Evolutionary conservation across 73 alveolate genomes (phyloP).

Genomic region (Paramecium primaurelia): DNA sequence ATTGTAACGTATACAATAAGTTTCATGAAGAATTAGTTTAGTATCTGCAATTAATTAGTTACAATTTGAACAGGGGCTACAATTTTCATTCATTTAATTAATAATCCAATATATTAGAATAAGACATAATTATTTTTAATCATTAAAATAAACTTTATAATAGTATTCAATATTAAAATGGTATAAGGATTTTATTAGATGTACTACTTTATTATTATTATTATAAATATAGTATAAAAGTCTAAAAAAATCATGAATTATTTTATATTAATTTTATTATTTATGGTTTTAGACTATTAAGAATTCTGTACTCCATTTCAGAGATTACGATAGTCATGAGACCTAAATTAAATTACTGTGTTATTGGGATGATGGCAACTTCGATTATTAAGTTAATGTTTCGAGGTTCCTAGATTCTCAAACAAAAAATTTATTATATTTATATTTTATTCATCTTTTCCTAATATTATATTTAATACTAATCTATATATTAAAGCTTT

Average conservation of each 20-base stretch:
- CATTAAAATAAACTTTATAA: no score
- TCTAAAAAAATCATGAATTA: neutral
- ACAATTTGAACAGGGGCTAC: neutral
- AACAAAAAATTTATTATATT: neutral
- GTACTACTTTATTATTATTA: no score
- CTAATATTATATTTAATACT: no score
- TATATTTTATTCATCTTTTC: neutral
- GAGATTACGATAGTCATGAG: neutral
- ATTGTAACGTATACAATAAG: neutral
- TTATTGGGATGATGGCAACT: slow-evolving; percentile 20
- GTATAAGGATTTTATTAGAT: no score
- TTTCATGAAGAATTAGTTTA: neutral
- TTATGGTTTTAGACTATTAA: neutral
- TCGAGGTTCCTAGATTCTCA: slow-evolving; percentile 39
- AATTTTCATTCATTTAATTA: neutral
- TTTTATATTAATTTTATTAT: neutral
- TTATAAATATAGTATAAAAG: neutral
- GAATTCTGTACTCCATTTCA: neutral
- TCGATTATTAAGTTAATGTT: slow-evolving; percentile 2
- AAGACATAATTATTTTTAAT: no score
- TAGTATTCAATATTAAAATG: no score
- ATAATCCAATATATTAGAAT: neutral
- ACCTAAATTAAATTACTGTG: neutral
- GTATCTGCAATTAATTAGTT: neutral
- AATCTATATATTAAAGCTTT: neutral